These are phyloP conservation scores for Penicillium steckii DNA, from an alignment of 495 filamentous ascomycete species.

Conservation along the genomic window DNA sequence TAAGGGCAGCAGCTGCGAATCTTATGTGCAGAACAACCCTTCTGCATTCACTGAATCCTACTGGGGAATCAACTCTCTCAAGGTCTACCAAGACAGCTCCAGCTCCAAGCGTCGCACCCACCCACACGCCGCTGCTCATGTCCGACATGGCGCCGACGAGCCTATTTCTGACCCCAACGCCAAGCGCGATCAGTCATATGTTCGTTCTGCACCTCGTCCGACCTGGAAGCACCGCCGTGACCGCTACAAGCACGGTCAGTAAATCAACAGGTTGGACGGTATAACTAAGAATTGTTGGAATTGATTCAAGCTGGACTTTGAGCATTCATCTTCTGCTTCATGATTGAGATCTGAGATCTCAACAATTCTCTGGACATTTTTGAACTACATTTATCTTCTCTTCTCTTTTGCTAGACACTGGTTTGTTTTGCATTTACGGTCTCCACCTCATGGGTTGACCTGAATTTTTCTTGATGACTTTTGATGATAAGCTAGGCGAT, in stretches of 20 bases:
- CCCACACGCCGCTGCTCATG: slow-evolving; percentile 1
- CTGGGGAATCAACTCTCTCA: slow-evolving; percentile 65
- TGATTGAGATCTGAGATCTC: slow-evolving; percentile 8
- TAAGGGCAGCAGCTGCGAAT: slow-evolving; percentile 51
- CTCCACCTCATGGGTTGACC: neutral
- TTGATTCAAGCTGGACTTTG: neutral
- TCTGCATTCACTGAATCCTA: slow-evolving; percentile 59
- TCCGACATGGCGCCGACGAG: neutral
- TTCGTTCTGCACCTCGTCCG: slow-evolving; percentile 3
- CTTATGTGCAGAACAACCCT: slow-evolving; percentile 63
- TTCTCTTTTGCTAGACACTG: neutral
- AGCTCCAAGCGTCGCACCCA: slow-evolving; percentile 6
- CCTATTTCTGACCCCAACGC: neutral
- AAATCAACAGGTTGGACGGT: neutral
- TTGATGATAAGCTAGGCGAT: neutral
- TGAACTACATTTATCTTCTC: neutral
- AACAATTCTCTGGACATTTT: neutral
- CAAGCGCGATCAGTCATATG: slow-evolving; percentile 2
- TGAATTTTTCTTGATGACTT: slow-evolving; percentile 3
- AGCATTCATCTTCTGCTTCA: neutral
- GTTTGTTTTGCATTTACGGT: slow-evolving; percentile 1
- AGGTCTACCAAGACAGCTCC: slow-evolving; percentile 51
- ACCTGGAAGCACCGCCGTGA: slow-evolving; percentile 12
- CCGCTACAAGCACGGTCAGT: slow-evolving; percentile 7
- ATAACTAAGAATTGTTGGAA: neutral